These are phyloP conservation scores for Discostella pseudostelligera DNA, from an alignment of 108 stramenopile genomes.

Conservation along the genomic window DNA sequence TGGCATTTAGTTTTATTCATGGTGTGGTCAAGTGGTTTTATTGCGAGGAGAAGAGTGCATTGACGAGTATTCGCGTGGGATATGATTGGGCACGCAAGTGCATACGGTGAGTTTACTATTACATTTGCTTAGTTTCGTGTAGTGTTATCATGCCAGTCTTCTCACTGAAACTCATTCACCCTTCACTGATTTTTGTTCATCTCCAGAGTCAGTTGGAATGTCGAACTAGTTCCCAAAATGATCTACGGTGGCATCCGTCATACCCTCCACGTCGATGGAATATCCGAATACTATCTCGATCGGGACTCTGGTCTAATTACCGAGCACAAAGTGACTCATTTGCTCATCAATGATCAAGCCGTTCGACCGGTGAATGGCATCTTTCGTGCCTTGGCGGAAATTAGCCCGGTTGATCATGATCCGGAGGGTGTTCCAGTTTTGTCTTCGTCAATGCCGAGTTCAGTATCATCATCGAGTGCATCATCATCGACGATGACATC, in stretches of 20 bases:
- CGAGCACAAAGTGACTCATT: slow-evolving; percentile 70
- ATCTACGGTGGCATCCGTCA: slow-evolving; percentile 67
- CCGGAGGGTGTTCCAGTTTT: slow-evolving; percentile 39
- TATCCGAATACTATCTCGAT: slow-evolving; percentile 75
- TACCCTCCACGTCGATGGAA: slow-evolving; percentile 77
- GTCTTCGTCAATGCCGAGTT: background rate
- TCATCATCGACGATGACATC: background rate
- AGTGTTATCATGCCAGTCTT: too few species aligned
- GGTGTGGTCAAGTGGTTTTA: slow-evolving; percentile 72
- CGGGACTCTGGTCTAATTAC: slow-evolving; percentile 62
- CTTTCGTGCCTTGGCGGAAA: slow-evolving; percentile 56
- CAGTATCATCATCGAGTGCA: background rate
- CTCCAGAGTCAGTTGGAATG: slow-evolving; percentile 73
- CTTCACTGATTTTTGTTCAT: too few species aligned
- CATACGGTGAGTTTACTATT: slow-evolving; percentile 62
- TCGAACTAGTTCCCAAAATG: slow-evolving; percentile 69
- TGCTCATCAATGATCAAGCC: slow-evolving; percentile 69
- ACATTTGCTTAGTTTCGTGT: too few species aligned
- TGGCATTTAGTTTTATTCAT: slow-evolving; percentile 66
- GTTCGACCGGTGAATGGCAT: slow-evolving; percentile 65
- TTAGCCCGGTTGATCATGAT: slow-evolving; percentile 18
- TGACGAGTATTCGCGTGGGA: slow-evolving; percentile 62
- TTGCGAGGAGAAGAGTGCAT: slow-evolving; percentile 55
- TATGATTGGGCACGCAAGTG: slow-evolving; percentile 77
- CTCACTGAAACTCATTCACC: too few species aligned